Percentiles rank a stretch among this genome's conserved stretches.
These are phyloP conservation scores for Monilinia fructigena DNA, from an alignment of 2,329 filamentous ascomycete genomes.

Conservation along the genomic window DNA sequence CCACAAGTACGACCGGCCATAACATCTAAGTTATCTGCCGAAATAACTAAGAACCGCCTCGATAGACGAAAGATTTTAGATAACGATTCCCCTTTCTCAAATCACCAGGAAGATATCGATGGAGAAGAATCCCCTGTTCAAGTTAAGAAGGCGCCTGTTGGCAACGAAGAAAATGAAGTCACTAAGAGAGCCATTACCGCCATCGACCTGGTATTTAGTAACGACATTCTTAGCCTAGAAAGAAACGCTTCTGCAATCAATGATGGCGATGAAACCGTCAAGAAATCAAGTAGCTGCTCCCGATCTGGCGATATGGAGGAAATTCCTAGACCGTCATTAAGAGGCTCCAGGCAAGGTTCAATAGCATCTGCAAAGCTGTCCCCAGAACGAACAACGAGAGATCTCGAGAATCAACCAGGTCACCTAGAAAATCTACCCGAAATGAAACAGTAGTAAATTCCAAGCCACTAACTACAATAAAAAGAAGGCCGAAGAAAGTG, in stretches of 20 bases:
- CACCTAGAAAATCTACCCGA: not conserved
- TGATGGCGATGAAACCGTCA: not conserved
- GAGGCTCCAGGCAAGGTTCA: conserved; percentile 3
- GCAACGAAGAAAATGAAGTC: not conserved
- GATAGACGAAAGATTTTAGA: not conserved
- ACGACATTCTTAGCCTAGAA: not conserved
- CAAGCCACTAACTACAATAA: not conserved
- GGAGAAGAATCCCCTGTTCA: not conserved
- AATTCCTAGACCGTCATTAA: conserved; percentile 23
- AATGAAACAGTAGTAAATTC: not conserved
- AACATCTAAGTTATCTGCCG: conserved; percentile 4
- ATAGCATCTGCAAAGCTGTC: not conserved
- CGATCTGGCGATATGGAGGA: not conserved
- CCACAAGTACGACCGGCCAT: conserved; percentile 7
- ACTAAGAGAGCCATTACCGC: not conserved
- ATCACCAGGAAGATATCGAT: conserved; percentile 1
- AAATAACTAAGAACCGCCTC: not conserved
- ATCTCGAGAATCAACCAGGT: not conserved
- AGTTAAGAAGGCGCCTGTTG: not conserved
- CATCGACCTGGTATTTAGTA: not conserved
- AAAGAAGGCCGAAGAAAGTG: not conserved
- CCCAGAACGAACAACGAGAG: not conserved
- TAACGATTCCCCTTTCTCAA: not conserved
- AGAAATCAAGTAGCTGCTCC: not conserved
- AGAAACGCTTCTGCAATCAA: conserved; percentile 17